Base-by-base conservation (phyloP, 2,329 filamentous ascomycete species). In the Leptosphaerulina australis region DNA sequence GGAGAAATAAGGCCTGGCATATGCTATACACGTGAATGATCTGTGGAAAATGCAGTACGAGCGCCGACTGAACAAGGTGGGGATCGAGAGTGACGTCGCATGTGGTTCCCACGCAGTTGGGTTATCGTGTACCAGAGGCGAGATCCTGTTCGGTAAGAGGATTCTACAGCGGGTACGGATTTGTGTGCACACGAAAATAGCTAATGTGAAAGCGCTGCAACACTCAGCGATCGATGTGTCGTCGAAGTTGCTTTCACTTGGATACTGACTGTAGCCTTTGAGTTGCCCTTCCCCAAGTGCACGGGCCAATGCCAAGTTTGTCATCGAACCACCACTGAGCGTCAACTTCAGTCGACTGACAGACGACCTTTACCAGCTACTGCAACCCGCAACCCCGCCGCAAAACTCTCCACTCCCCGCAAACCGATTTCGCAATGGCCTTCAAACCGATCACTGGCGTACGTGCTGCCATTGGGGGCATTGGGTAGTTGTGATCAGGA, bases 381-480 rank as follows among this genome's bases (percentile, higher is more conserved):
- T 55, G 58, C 45, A 56, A 55, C 50, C 66, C 61, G 56, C 66
- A 60, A 38, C 44, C 58, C 60, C 60, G 52, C 55, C 59, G 51
- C 59, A 60, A 58, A 63, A 56, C 67, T 64, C 64, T 64, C 60
- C 64, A 46, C 63, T 61, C 61, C 48, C 44, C 55, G 46, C 53
- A 58, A 56, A 51, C 37, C 55, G 34, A 62, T 34, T 50, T 51
- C 61, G 58, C 59, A 63, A 77, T 77, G 74, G 71, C 71, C 54
- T 60, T 79, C 66, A 79, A 79, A 73, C 77, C 77, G 57, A 79
- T 80, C 62, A 79, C 77, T 56, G 77, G 77, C 63, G 77, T 79
- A 78, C 53, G 77, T 73, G 35, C 22, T 63, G 55, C 62, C 67
- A 76, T 70, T 71, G 68, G 53, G 57, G 40, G 40, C 50, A 21